phyloP scores from a whole-genome alignment of 441 rosid genomes.

The Metrosideros polymorpha region DNA sequence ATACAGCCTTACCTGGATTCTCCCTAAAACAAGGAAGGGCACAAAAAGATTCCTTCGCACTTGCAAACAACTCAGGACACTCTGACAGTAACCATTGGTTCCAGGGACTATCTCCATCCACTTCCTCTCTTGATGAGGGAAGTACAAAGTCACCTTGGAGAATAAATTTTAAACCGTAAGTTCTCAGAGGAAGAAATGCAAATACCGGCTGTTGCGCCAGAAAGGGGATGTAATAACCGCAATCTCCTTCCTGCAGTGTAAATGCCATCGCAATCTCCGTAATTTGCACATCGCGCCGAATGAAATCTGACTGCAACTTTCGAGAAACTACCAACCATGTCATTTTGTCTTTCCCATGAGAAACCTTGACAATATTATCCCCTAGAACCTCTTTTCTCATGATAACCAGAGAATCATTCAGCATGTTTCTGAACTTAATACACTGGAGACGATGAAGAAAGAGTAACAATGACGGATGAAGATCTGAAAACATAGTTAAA shows the following conservation, averaged over 20 bases:
- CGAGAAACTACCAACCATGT: constrained; percentile 93
- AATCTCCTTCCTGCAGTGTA: constrained; percentile 58
- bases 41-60: constrained; percentile 62
- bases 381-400: constrained; percentile 82
- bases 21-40: constrained; percentile 76
- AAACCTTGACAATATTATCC: constrained; percentile 72
- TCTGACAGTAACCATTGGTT: constrained; percentile 88
- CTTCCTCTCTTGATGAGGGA: constrained; percentile 98
- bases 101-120: constrained; percentile 95
- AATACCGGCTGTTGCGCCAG: constrained; percentile 87
- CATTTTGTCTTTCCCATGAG: constrained; percentile 64
- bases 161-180: constrained; percentile 95
- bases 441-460: constrained; percentile 92
- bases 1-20: constrained; percentile 74
- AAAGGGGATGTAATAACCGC: constrained; percentile 52
- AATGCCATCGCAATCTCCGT: constrained; percentile 90
- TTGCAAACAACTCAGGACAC: constrained; percentile 70
- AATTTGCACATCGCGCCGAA: constrained; percentile 53
- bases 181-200: constrained; percentile 96
- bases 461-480: constrained; percentile 90
- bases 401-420: constrained; percentile 53
- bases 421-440: constrained; percentile 67
- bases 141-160: constrained; percentile 96
- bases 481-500: constrained; percentile 81
- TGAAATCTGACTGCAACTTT: constrained; percentile 47